These are phyloP conservation scores for Penicillium lagena DNA, from an alignment of 495 filamentous ascomycete genomes.

Conservation along the genomic window DNA sequence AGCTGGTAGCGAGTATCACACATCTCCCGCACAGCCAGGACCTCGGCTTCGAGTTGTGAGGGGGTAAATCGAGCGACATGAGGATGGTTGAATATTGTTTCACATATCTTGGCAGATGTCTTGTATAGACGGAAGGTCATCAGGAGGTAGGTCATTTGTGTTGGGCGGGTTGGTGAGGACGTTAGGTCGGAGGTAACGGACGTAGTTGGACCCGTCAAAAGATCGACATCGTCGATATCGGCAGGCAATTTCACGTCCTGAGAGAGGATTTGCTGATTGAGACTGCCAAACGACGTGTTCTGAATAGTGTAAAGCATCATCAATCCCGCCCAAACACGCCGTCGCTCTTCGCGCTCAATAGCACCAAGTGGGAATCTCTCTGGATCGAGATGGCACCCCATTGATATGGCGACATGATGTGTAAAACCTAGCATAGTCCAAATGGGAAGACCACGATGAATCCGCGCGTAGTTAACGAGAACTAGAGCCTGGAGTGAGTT, in stretches of 20 bases:
- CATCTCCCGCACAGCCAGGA: conserved; percentile 28
- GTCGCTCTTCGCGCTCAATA: conserved; percentile 40
- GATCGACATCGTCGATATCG: conserved; percentile 38
- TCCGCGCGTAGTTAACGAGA: conserved; percentile 36
- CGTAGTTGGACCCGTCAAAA: conserved; percentile 22
- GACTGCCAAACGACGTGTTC: conserved; percentile 28
- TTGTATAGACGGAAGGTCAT: conserved; percentile 35
- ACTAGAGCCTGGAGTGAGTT: conserved; percentile 42
- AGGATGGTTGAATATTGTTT: conserved; percentile 29
- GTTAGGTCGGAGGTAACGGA: conserved; percentile 6
- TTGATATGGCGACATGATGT: conserved; percentile 39
- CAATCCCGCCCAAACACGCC: conserved; percentile 40
- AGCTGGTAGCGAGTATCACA: conserved; percentile 32
- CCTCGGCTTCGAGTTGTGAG: conserved; percentile 31
- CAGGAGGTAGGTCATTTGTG: conserved; percentile 44
- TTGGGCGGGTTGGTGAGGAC: conserved; percentile 22
- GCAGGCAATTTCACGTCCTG: conserved; percentile 36
- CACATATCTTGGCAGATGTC: conserved; percentile 35
- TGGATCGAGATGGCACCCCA: conserved; percentile 45
- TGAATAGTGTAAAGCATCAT: conserved; percentile 40
- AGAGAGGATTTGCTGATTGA: conserved; percentile 16
- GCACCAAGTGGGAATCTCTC: conserved; percentile 31
- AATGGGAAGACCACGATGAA: conserved; percentile 32
- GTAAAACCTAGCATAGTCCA: conserved; percentile 40
- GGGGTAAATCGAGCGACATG: conserved; percentile 17